Evolutionary conservation across 331 rosid species (phyloP), one percentile per base, ranked within the genome.

Genomic region (Pyracantha coccinea): DNA sequence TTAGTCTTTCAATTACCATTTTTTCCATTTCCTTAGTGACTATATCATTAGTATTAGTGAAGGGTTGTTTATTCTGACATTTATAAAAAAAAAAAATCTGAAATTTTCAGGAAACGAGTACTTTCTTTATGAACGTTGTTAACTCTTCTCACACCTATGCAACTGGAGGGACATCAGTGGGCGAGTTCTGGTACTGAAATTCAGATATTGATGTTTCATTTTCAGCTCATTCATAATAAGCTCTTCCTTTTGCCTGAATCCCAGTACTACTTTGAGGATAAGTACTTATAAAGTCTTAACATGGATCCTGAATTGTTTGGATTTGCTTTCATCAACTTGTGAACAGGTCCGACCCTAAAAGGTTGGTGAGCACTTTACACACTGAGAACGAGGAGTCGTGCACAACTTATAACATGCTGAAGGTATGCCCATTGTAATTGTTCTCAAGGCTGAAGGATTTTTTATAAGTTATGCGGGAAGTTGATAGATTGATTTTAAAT

Each of bases 91-190:
- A 27, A 29, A 38, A 31, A 19, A 11, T 58, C 52, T 78, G 52
- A 32, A 55, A 16, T 27, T 72, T 20, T 69, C 80, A 93, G 98
- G 90, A 87, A 47, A 86, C 91, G 12, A 85, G 87, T 29, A 79
- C 78, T 28, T 93, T 79, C 87, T 93, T 93, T 79, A 84, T 93
- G 98, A 81, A 85, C 69, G 12, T 81, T 59, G 79, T 93, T 47
- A 91, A 93, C 87, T 88, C 98, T 72, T 89, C 97, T 61, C 96
- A 93, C 66, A 79, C 82, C 80, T 93, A 88, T 79, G 98, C 98
- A 77, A 93, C 98, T 7, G 98, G 98, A 86, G 98, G 98, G 84
- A 84, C 98, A 68, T 93, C 98, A 44, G 85, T 76, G 62, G 0
- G 29, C 3, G 98, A 93, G 75, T 83, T 81, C 88, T 93, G 98